Evolutionary conservation across 805 yeast species (phyloP), one percentile per base, ranked within the genome.

Genomic region (Yarrowia yakushimensis): DNA sequence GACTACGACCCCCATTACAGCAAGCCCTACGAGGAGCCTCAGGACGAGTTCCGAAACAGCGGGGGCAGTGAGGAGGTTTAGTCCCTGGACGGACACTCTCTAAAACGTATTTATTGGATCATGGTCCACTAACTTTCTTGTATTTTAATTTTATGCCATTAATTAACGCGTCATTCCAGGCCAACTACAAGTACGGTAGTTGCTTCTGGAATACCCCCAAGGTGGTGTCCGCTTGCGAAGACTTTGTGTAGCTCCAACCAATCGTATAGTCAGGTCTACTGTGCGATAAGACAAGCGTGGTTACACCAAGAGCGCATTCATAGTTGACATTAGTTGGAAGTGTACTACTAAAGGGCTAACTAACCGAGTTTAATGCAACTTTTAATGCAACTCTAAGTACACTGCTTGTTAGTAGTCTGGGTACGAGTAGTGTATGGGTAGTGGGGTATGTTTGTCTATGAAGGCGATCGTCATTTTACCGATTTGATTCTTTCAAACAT

Each of bases 1-100:
- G 59, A 52, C 43, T 52, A 34, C 18, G 59, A 52, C 13, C 59
- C 59, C 8, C 59, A 52, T n/a, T 52, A 52, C 25, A 36, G 59
- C 59, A 33, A 33, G 43, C 59, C 59, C 2, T 52, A 52, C 11
- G 59, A 52, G 25, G 59, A 52, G 33, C 59, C 59, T 10, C n/a
- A 36, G 33, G 59, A 52, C 33, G 59, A 52, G 59, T 52, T 52
- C 33, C 43, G 59, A 17, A 31, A 30, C 43, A 33, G 59, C 43
- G 59, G 55, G 22, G 39, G 30, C n/a, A 31, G 55, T 15, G 55
- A 48, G 30, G 55, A 48, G 15, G 22, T 31, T 15, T 46, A 42
- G 55, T 15, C 3, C 4, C 12, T 12, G 27, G n/a, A 5, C 18
- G 43, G 22, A 25, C 10, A 15, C 55, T 48, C 41, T 9, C 28